Conservation (phyloP, 148 eudicot species). For the Chenopodium suecicum region DNA sequence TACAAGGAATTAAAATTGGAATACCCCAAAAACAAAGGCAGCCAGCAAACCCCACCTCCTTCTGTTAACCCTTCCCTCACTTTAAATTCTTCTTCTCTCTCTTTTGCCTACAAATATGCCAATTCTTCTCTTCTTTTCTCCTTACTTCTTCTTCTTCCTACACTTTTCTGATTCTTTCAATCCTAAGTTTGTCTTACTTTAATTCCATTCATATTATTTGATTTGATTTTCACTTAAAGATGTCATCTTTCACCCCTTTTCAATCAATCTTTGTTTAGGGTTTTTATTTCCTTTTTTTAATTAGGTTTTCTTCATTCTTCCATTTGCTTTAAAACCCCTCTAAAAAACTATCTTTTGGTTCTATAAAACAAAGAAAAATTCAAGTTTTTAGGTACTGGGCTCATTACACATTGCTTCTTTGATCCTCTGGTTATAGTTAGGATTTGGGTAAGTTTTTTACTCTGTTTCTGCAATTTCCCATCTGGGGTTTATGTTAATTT, state of each 20-base stretch:
- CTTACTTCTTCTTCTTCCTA: constrained; percentile 27
- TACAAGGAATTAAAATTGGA: constrained; percentile 18
- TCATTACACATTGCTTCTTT: constrained; percentile 20
- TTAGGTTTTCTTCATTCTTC: not conserved
- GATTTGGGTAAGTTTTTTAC: constrained; percentile 16
- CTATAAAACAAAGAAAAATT: not conserved
- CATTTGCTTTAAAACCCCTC: not conserved
- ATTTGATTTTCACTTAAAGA: constrained; percentile 32
- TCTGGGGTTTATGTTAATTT: constrained; percentile 1
- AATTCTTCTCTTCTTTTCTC: constrained; percentile 21
- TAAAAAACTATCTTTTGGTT: not conserved
- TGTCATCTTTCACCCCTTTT: constrained; percentile 6
- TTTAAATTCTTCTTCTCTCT: constrained; percentile 9
- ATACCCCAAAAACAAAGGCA: constrained; percentile 34
- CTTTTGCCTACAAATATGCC: constrained; percentile 30
- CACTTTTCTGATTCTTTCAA: constrained; percentile 20
- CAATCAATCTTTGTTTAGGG: not conserved
- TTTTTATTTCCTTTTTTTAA: not conserved
- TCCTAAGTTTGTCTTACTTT: constrained; percentile 11
- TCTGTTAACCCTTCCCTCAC: not conserved
- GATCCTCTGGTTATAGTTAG: constrained; percentile 11
- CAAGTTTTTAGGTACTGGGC: constrained; percentile 17
- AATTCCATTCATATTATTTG: not conserved
- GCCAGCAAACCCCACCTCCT: constrained; percentile 19
- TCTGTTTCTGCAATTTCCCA: not conserved